Evolutionary conservation across 208 protist species (phyloP), one percentile per base, ranked within the genome.

Genomic region (Polymyxa betae): DNA sequence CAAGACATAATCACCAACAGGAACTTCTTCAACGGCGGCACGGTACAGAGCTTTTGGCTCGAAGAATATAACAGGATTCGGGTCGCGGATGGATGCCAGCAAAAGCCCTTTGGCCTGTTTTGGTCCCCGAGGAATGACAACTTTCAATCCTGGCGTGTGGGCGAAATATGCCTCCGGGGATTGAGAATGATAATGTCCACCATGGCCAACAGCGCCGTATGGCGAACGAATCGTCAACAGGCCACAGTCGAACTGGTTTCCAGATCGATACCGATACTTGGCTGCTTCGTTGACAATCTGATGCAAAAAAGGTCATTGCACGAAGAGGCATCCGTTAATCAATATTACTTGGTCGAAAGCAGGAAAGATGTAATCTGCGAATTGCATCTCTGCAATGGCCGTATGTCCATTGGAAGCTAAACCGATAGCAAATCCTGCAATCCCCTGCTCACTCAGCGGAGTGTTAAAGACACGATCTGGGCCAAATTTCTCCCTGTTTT

Each of bases 281-380:
- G 97, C 97, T 38, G 98, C 97, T 93, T 99, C 98, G 94, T 98
- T 99, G 20, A 98, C 96, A 92, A 99, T 97, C 94, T 99, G 72
- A 45, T 12, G 12, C 40, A 16, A 40, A 5, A 35, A 44, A 1
- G n/a, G 20, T 38, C n/a, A 5, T 82, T 35, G 35, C 5, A 45
- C 5, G 16, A 43, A 20, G 12, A 44, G 0, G 0, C 35, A n/a
- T 38, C 0, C 32, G 12, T 38, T 78, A 24, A 32, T 10, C 54
- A 38, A 20, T 35, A 78, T 20, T 60, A 94, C 94, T 89, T 96
- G 98, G 91, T 99, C 98, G 93, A 99, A 98, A 0, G 97, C 98
- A 38, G 98, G 98, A 91, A 98, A 98, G 72, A 99, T 99, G 94
- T 99, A 99, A 94, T 99, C 98, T 0, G 98, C 97, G 93, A 99